Base-by-base conservation (phyloP, 1,284 basidiomycete genomes). In the Ustilago curta region DNA sequence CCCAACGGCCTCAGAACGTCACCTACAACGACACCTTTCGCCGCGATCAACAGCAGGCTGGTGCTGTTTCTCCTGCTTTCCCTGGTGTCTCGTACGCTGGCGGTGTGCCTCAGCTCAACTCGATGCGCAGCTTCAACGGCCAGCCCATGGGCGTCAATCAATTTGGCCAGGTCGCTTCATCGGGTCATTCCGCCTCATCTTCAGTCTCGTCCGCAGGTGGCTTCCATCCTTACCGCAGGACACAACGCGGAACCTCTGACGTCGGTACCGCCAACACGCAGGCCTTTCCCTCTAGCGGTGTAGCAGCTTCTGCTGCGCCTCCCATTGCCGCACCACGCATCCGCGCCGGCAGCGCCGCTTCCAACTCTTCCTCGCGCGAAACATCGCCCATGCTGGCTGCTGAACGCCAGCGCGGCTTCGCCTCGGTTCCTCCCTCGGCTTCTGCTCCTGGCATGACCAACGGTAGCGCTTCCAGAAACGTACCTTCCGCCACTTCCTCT, bases 181-280 rank as follows among this genome's bases (percentile, higher is more conserved):
- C 74, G 5, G 48, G 47, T 19, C 74, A 72, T n/a, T 73, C 75
- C 3, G 53, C 73, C 3, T 68, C 70, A 16, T 72, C 76, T 12
- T 72, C 70, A 12, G 60, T 66, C 48, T 70, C 70, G 4, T 65
- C 65, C 6, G 53, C 67, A 12, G 70, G 62, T 32, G 78, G 75
- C 25, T 82, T 76, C 60, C 80, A 82, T 58, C 80, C 80, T 14
- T 80, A 82, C 52, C 75, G 80, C 42, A 57, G 79, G 12, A 62
- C 73, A 25, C 73, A 70, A 32, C 70, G 74, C 29, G 57, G 73
- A 29, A 59, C 63, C 44, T 77, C 77, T 16, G 74, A 73, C 16
- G 40, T 72, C n/a, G 77, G 72, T 40, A 49, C 60, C 4, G 32
- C 58, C 39, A 61, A 53, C 58, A 58, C 48, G 12, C 68, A 70